Conservation (phyloP, 2,329 filamentous ascomycete species). For the Curvularia sp. region DNA sequence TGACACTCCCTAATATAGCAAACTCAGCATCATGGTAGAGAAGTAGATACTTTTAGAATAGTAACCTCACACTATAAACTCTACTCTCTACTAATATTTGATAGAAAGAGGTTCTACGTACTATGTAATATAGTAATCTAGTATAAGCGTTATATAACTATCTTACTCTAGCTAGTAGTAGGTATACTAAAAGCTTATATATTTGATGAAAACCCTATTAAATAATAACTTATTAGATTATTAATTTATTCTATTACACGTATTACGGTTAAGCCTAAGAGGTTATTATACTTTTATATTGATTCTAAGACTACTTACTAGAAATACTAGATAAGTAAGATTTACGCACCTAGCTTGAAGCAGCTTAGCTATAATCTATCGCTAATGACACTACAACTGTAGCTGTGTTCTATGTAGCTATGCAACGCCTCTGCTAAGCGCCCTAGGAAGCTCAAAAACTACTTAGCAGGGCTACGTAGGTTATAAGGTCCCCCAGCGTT, state of each 20-base stretch:
- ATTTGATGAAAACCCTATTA: neutral
- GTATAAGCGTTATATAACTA: neutral
- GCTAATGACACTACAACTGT: constrained; percentile 13
- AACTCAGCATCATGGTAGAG: no score
- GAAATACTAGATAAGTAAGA: no score
- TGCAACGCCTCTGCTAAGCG: neutral
- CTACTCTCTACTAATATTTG: neutral
- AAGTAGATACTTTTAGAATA: constrained; percentile 2
- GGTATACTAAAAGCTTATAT: neutral
- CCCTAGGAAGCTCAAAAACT: no score
- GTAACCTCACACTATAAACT: neutral
- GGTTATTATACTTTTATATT: constrained; percentile 11
- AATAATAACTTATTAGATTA: no score
- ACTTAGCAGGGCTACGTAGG: no score
- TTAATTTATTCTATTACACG: neutral
- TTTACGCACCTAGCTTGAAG: no score
- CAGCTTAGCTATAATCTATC: no score
- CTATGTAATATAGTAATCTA: neutral
- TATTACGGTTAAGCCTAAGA: neutral
- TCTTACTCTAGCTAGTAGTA: neutral
- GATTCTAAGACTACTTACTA: no score
- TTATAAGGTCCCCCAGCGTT: no score
- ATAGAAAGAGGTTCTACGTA: neutral
- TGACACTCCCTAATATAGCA: no score
- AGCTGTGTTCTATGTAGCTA: constrained; percentile 13